These are phyloP conservation scores for Paraurostyla sp. DNA, from an alignment of 73 alveolate genomes.

Conservation along the genomic window DNA sequence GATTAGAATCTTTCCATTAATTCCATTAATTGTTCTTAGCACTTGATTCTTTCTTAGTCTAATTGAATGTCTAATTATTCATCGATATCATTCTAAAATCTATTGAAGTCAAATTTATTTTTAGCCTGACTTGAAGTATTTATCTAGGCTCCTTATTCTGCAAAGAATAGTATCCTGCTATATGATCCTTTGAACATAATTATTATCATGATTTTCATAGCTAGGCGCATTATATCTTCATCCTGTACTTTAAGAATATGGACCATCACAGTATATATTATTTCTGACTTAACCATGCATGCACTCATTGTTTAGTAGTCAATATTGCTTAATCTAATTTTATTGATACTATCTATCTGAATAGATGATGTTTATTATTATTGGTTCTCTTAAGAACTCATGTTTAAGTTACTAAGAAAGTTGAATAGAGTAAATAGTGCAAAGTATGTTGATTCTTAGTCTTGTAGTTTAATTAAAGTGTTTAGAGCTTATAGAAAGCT, in stretches of 20 bases:
- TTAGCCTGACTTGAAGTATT: neutral
- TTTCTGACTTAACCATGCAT: slow-evolving; percentile 10
- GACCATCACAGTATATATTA: neutral
- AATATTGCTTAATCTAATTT: neutral
- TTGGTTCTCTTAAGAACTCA: too few species aligned
- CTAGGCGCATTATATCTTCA: slow-evolving; percentile 62
- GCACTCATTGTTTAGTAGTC: slow-evolving; percentile 6
- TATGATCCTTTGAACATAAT: slow-evolving; percentile 61
- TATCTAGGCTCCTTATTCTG: neutral
- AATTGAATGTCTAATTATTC: neutral
- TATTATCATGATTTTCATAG: slow-evolving; percentile 55
- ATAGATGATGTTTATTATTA: too few species aligned
- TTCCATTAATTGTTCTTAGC: neutral
- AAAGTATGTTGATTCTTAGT: slow-evolving; percentile 55
- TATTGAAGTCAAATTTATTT: neutral
- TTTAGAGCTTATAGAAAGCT: neutral
- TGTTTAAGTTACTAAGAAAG: slow-evolving; percentile 7
- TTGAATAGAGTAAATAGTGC: slow-evolving; percentile 64
- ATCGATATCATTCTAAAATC: neutral
- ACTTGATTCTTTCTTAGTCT: neutral
- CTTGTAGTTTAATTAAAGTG: neutral
- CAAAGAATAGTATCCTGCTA: neutral
- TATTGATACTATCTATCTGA: neutral
- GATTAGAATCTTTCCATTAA: neutral
- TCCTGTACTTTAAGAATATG: slow-evolving; percentile 9